Evolutionary conservation across 768 basidiomycete species (phyloP).

Genomic region (Thelephora aurantiotincta): DNA sequence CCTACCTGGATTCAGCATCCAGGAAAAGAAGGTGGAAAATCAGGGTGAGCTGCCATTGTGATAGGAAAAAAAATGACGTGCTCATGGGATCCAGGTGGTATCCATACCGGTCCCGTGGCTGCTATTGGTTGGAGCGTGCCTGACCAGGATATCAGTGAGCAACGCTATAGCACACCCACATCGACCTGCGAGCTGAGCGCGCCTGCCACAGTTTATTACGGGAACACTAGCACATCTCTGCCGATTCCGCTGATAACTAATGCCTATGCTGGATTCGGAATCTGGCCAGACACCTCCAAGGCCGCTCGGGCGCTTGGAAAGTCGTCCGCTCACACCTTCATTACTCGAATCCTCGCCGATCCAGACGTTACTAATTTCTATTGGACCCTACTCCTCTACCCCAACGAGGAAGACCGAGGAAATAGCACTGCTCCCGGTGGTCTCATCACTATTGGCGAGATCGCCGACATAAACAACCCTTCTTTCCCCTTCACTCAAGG

Average conservation of each 20-base stretch:
- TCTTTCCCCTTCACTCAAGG: neutral
- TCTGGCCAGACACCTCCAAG: neutral
- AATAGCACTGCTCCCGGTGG: neutral
- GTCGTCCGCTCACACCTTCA: neutral
- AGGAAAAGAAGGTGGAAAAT: neutral
- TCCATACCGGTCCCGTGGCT: neutral
- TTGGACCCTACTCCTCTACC: neutral
- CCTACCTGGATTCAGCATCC: neutral
- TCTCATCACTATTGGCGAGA: neutral
- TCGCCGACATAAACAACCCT: neutral
- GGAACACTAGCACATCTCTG: neutral
- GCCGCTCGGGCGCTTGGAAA: neutral
- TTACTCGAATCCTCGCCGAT: neutral
- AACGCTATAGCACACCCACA: neutral
- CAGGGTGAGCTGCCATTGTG: too few species aligned
- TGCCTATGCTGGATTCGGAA: neutral
- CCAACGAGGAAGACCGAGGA: neutral
- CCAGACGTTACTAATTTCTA: neutral
- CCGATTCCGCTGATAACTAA: neutral
- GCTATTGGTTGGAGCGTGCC: neutral
- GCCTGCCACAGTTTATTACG: neutral
- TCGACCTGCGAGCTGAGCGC: neutral
- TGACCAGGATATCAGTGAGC: neutral
- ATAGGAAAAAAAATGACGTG: neutral
- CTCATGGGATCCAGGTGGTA: neutral